Evolutionary conservation across 495 filamentous ascomycete species (phyloP).

Genomic region (Articulospora tetracladia): DNA sequence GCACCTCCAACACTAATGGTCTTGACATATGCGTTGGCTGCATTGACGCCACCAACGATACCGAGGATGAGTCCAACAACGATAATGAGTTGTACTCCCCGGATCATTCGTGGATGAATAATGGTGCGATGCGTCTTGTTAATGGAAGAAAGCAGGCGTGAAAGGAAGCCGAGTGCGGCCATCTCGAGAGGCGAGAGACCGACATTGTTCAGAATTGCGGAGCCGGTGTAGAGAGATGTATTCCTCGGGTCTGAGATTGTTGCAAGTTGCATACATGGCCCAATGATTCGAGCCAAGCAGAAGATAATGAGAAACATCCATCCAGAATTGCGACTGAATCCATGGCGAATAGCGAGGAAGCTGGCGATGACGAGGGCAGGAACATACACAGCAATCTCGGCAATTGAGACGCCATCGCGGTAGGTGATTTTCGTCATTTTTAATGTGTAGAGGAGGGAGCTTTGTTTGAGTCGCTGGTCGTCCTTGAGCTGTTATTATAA

Average conservation of each 20-base stretch:
- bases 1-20: not conserved
- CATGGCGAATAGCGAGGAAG: conserved; percentile 37
- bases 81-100: conserved; percentile 23
- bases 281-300: conserved; percentile 33
- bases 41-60: conserved; percentile 27
- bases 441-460: conserved; percentile 1
- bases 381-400: conserved; percentile 32
- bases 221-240: conserved; percentile 21
- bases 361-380: conserved; percentile 30
- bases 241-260: conserved; percentile 29
- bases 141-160: conserved; percentile 22
- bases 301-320: conserved; percentile 38
- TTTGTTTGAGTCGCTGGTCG: not conserved
- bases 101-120: conserved; percentile 11
- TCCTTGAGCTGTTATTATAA: not conserved
- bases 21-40: conserved; percentile 4
- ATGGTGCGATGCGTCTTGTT: conserved; percentile 14
- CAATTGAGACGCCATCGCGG: conserved; percentile 34
- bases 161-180: conserved; percentile 22
- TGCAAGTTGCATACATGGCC: conserved; percentile 33
- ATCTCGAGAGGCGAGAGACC: conserved; percentile 26
- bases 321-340: conserved; percentile 30
- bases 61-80: conserved; percentile 24
- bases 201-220: conserved; percentile 22
- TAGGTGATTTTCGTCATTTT: conserved; percentile 24